Conservation (phyloP, 2,329 filamentous ascomycete genomes). For the Claviceps monticola region DNA sequence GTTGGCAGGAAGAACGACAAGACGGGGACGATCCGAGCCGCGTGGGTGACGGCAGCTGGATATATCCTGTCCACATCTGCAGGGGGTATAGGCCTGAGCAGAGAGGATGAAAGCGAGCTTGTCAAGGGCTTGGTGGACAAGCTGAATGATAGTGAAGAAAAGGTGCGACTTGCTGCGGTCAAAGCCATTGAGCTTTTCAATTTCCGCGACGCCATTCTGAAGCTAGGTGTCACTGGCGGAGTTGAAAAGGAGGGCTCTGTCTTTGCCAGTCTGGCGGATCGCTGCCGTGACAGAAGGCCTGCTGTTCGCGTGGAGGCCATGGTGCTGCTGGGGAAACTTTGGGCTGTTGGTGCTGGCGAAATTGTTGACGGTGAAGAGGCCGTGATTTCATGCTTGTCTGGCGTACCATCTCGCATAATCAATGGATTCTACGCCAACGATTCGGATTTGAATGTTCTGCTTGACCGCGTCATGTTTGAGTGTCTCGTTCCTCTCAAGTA, state of each 20-base stretch:
- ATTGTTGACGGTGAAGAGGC: conserved; percentile 70
- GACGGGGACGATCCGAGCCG: conserved; percentile 63
- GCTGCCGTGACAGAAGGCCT: conserved; percentile 74
- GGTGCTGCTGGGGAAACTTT: conserved; percentile 69
- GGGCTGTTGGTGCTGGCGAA: conserved; percentile 85
- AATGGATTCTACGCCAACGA: conserved; percentile 87
- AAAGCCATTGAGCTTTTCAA: conserved; percentile 69
- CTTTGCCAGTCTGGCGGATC: conserved; percentile 68
- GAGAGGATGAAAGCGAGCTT: conserved; percentile 65
- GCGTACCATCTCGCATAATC: conserved; percentile 73
- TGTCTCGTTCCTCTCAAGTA: conserved; percentile 81
- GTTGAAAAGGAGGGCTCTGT: conserved; percentile 66
- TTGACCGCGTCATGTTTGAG: conserved; percentile 78
- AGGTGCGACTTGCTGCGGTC: conserved; percentile 79
- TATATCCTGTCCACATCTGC: conserved; percentile 84
- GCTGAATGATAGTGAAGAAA: conserved; percentile 79
- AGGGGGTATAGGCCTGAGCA: conserved; percentile 74
- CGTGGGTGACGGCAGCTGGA: conserved; percentile 74
- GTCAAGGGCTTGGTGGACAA: conserved; percentile 65
- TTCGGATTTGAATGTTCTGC: conserved; percentile 65
- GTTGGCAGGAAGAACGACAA: conserved; percentile 79
- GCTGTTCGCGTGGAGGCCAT: conserved; percentile 77
- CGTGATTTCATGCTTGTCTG: conserved; percentile 60
- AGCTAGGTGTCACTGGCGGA: conserved; percentile 63
- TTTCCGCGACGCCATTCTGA: conserved; percentile 67